These are phyloP conservation scores for Colletotrichum shisoi DNA, from an alignment of 2,329 filamentous ascomycete species.

Conservation along the genomic window DNA sequence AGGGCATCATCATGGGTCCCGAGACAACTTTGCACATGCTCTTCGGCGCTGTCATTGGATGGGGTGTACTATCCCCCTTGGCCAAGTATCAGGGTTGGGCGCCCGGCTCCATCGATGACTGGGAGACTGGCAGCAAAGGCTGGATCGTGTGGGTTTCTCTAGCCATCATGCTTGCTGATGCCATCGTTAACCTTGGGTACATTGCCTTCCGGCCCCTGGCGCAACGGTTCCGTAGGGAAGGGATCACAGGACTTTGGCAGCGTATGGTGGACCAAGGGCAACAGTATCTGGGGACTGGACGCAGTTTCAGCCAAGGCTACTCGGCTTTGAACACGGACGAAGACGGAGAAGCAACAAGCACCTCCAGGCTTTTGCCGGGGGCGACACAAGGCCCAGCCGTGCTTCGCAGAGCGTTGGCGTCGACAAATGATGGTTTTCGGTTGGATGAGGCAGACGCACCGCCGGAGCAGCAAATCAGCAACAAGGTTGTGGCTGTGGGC, in stretches of 20 bases:
- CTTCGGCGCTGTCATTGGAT: slow-evolving; percentile 85
- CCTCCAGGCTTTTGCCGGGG: slow-evolving; percentile 20
- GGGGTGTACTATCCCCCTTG: slow-evolving; percentile 88
- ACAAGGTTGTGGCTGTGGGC: slow-evolving; percentile 74
- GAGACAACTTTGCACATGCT: slow-evolving; percentile 96
- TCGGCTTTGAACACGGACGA: slow-evolving; percentile 28
- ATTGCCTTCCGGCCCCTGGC: slow-evolving; percentile 70
- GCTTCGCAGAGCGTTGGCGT: background rate
- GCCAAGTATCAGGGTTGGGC: slow-evolving; percentile 90
- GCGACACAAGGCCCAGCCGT: background rate
- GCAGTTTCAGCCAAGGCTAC: slow-evolving; percentile 11
- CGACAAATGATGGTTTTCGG: background rate
- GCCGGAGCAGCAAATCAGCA: slow-evolving; percentile 79
- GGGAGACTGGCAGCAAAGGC: slow-evolving; percentile 92
- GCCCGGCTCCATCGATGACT: slow-evolving; percentile 83
- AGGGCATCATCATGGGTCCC: slow-evolving; percentile 98
- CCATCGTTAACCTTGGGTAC: slow-evolving; percentile 85
- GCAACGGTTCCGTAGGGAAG: background rate
- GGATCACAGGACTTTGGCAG: slow-evolving; percentile 10
- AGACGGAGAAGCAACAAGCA: slow-evolving; percentile 15
- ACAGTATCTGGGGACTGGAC: background rate
- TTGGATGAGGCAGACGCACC: slow-evolving; percentile 86
- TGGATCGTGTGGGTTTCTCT: slow-evolving; percentile 99
- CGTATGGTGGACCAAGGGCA: background rate
- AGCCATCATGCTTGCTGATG: slow-evolving; percentile 95